Base-by-base conservation (phyloP, 169 alveolate genomes). In the Plasmodium knowlesi region DNA sequence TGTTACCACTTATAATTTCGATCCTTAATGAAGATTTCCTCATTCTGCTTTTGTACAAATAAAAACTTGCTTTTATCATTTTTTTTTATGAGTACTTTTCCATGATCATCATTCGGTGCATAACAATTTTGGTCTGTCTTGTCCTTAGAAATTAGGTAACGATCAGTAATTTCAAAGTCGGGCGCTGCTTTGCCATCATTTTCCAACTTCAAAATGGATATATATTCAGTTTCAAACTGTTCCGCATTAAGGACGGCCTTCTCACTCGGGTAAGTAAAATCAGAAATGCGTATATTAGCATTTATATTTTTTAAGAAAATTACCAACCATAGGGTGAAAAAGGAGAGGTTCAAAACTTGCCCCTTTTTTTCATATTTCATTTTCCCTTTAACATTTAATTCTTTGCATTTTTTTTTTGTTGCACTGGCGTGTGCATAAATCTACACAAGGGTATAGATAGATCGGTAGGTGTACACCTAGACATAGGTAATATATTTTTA, bases 1-100 rank as follows among this genome's bases (percentile, higher is more conserved):
- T 3, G 81, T 74, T 86, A 86, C 93, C 93, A 86, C 30, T 10
- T 12, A 86, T 76, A 32, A 28, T 43, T 86, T 74, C 80, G 79
- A 78, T 86, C 86, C 79, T 86, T 86, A 74, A 86, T 76, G 57
- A 74, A 76, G 9, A 78, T 32, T 41, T 46, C 6, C 76, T 34
- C 57, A 53, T 86, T 9, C 46, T 39, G 28, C 53, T 78, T 86
- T 76, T 86, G 86, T 22, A 86, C 93, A 19, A 86, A 54, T 32
- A 86, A 37, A 25, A 86, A 53, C 8, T 41, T 76, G 25, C 53
- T 34, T 19, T 39, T 34, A 28, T 50, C 34, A 19, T 73, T 61
- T 74, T 39, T 30, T 34, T 86, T 86, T 74, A 25, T 25, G 28
- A 74, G 57, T 32, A 76, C 81, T 4, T 50, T 28, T 12, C 86